A percentile compares a stretch with the other conserved stretches of the same genome.
These are phyloP conservation scores for Boletus reticulatus DNA, from an alignment of 768 basidiomycete species.

Conservation along the genomic window DNA sequence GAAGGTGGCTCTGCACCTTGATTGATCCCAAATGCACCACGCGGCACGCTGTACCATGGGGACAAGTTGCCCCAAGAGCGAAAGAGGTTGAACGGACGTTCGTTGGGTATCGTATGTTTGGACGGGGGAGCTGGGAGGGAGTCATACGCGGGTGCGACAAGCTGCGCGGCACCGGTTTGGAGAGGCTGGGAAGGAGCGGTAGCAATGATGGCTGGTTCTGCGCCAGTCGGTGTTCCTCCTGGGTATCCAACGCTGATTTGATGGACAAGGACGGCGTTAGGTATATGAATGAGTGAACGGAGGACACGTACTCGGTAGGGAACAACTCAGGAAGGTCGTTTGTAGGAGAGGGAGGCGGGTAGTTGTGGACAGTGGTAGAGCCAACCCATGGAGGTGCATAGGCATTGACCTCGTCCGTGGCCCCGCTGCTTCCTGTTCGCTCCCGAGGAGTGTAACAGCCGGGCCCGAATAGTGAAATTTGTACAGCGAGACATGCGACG, in stretches of 20 bases:
- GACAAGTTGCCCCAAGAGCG: slow-evolving; percentile 82
- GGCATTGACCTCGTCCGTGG: slow-evolving; percentile 23
- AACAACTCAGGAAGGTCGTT: slow-evolving; percentile 72
- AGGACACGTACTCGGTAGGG: slow-evolving; percentile 47
- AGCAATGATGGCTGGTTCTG: slow-evolving; percentile 66
- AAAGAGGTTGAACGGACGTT: slow-evolving; percentile 60
- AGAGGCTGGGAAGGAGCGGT: slow-evolving; percentile 80
- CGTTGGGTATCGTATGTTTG: slow-evolving; percentile 4
- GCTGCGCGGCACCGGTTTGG: slow-evolving; percentile 65
- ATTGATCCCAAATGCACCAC: slow-evolving; percentile 67
- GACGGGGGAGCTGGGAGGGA: slow-evolving; percentile 21
- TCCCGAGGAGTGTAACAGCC: slow-evolving; percentile 30
- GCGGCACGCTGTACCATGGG: slow-evolving; percentile 79
- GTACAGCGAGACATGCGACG: slow-evolving; percentile 47
- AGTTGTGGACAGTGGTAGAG: slow-evolving; percentile 65
- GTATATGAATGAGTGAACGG: neutral
- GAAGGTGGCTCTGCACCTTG: slow-evolving; percentile 69
- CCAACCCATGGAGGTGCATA: slow-evolving; percentile 69
- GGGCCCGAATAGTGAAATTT: slow-evolving; percentile 39
- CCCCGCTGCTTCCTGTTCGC: neutral
- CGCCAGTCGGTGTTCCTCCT: slow-evolving; percentile 77
- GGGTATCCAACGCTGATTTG: slow-evolving; percentile 59
- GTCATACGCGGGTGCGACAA: slow-evolving; percentile 48
- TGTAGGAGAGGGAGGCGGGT: slow-evolving; percentile 71
- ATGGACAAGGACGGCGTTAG: neutral